Percentiles rank a stretch among this genome's conserved stretches.
Conservation (phyloP, 2,329 filamentous ascomycete genomes). For the Xylariaceae sp. region DNA sequence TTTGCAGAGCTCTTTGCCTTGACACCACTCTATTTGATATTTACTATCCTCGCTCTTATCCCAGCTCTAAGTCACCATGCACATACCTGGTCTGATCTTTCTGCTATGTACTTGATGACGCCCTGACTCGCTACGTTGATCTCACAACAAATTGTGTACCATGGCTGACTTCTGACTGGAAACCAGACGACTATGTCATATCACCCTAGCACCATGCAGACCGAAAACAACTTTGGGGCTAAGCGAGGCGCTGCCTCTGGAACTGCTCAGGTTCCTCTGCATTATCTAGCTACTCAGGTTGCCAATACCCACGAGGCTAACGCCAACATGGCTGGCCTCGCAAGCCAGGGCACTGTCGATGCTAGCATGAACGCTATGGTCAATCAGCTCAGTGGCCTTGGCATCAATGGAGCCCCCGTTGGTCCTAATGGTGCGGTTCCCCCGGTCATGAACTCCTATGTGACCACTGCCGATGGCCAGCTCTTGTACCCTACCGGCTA, state of each 20-base stretch:
- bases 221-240: slow-evolving; percentile 36
- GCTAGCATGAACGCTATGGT: slow-evolving; percentile 39
- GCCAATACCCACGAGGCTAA: slow-evolving; percentile 30
- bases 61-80: not conserved
- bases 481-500: slow-evolving; percentile 35
- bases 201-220: slow-evolving; percentile 32
- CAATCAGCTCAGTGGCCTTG: slow-evolving; percentile 44
- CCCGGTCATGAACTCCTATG: slow-evolving; percentile 41
- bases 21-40: too few species aligned
- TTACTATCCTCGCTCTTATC: not conserved
- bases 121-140: not conserved
- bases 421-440: slow-evolving; percentile 37
- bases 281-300: slow-evolving; percentile 36
- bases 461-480: slow-evolving; percentile 44
- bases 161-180: slow-evolving; percentile 15
- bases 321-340: slow-evolving; percentile 29
- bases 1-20: not conserved
- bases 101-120: not conserved
- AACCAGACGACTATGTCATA: slow-evolving; percentile 35
- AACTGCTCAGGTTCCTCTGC: slow-evolving; percentile 32
- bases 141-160: not conserved
- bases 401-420: slow-evolving; percentile 41
- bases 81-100: not conserved
- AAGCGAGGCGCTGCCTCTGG: slow-evolving; percentile 34
- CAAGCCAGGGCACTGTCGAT: slow-evolving; percentile 33